phyloP scores from a whole-genome alignment of 208 protist species.

The Crithidia acanthocephali region DNA sequence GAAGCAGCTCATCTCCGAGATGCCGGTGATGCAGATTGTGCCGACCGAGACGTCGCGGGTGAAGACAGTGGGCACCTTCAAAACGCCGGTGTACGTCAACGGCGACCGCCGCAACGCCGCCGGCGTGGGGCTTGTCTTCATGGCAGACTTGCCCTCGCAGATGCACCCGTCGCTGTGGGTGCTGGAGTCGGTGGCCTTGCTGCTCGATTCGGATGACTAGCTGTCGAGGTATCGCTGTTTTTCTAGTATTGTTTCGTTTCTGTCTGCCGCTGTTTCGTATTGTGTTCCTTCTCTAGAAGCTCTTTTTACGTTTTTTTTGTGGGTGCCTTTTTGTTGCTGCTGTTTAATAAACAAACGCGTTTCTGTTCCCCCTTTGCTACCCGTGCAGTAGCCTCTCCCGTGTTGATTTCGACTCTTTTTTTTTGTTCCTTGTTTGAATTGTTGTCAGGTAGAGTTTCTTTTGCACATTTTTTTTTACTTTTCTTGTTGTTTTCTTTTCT shows the following conservation, averaged over 20 bases:
- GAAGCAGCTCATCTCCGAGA: conserved; percentile 96
- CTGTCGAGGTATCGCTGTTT: not conserved
- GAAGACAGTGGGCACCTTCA: conserved; percentile 95
- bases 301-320: not conserved
- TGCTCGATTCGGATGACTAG: conserved; percentile 94
- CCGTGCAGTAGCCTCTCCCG: too few relatives aligned
- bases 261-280: not conserved
- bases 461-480: too few relatives aligned
- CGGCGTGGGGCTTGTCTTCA: conserved; percentile 98
- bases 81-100: conserved; percentile 99
- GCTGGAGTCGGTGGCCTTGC: conserved; percentile 96
- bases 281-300: not conserved
- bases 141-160: conserved; percentile 95
- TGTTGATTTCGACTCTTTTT: not conserved
- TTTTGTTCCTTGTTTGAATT: not conserved
- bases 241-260: not conserved
- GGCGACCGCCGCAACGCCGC: conserved; percentile 96
- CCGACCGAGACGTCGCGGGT: conserved; percentile 96
- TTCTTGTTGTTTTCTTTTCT: not conserved
- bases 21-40: conserved; percentile 98
- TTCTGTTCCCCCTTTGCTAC: too few relatives aligned
- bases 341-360: too few relatives aligned
- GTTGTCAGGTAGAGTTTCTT: not conserved
- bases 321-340: not conserved
- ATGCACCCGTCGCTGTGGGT: conserved; percentile 97